A percentile compares a stretch with the other conserved stretches of the same genome.
Evolutionary conservation across 768 basidiomycete genomes (phyloP).

Genomic region (Suillus spraguei): DNA sequence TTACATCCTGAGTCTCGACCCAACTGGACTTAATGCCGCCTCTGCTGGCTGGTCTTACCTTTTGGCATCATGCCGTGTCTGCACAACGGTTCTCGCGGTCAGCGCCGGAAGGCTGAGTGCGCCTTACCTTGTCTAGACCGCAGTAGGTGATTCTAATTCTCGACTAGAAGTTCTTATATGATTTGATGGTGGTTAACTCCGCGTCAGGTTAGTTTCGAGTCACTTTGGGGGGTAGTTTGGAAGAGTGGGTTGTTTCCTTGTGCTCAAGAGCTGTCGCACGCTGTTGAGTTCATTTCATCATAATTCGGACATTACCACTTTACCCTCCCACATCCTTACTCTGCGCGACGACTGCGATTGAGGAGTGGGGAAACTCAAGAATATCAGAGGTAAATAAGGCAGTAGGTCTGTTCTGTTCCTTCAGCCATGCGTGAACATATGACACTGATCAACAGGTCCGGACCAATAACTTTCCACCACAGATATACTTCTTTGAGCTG

Average conservation of each 20-base stretch:
- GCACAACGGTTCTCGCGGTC: not conserved
- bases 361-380: not conserved
- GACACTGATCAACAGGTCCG: not conserved
- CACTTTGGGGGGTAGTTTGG: not conserved
- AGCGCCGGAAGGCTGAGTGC: not conserved
- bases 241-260: not conserved
- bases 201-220: not conserved
- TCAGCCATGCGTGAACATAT: not conserved
- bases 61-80: not conserved
- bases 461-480: not conserved
- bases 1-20: not conserved
- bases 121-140: not conserved
- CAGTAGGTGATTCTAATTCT: not conserved
- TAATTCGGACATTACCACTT: not conserved
- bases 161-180: not conserved
- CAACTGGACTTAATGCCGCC: not conserved
- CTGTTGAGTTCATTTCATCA: not conserved
- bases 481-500: not conserved
- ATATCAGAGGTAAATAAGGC: not conserved
- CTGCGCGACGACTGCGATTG: not conserved
- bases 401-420: too few relatives aligned
- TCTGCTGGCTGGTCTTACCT: not conserved
- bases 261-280: not conserved
- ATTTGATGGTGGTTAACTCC: not conserved
- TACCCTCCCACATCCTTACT: not conserved